These are phyloP conservation scores for Mycena olivaceomarginata DNA, from an alignment of 768 basidiomycete species.

Conservation along the genomic window DNA sequence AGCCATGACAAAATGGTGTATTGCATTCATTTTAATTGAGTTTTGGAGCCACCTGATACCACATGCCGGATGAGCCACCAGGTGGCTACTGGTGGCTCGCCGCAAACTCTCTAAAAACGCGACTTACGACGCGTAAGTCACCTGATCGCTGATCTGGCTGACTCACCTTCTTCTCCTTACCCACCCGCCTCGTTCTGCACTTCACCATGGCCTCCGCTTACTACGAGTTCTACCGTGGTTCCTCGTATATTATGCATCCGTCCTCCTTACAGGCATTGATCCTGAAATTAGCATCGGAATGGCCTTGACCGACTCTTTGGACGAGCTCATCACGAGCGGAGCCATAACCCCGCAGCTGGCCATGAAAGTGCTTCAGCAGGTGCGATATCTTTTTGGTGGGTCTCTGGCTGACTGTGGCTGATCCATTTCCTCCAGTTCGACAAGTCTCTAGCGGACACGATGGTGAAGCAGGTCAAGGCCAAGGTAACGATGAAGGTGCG, in stretches of 20 bases:
- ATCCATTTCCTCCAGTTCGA: background rate
- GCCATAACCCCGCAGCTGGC: background rate
- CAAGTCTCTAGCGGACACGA: background rate
- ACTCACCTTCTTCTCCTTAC: background rate
- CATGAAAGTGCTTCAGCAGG: background rate
- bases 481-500: background rate
- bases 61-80: no score
- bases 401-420: background rate
- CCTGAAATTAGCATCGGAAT: background rate
- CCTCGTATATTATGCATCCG: background rate
- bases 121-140: background rate
- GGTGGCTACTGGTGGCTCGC: no score
- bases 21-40: no score
- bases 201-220: constrained; percentile 4
- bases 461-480: background rate
- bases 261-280: background rate
- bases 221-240: constrained; percentile 2
- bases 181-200: background rate
- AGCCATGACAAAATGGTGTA: no score
- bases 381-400: background rate
- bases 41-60: no score
- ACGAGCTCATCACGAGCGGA: background rate
- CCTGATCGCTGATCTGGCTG: background rate
- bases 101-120: no score
- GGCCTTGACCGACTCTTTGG: background rate